These are phyloP conservation scores for Dendrobium chrysotoxum DNA, from an alignment of 106 monocot species.

Conservation along the genomic window DNA sequence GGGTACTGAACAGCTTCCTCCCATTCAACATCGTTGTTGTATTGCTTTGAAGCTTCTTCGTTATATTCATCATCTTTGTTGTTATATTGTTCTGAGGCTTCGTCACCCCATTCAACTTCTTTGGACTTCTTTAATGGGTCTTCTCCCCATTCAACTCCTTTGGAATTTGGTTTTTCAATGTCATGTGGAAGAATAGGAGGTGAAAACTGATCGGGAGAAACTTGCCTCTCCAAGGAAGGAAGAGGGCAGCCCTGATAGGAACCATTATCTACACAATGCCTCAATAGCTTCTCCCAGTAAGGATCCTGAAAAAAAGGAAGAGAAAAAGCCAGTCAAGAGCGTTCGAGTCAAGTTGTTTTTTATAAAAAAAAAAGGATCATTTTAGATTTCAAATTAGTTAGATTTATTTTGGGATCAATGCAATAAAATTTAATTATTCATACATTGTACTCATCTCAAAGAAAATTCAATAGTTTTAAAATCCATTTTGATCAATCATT, in stretches of 20 bases:
- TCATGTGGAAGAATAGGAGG: slow-evolving; percentile 1
- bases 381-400: too few species aligned
- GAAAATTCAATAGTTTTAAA: too few species aligned
- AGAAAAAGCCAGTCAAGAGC: background rate
- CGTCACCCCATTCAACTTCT: slow-evolving; percentile 7
- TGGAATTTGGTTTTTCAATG: background rate
- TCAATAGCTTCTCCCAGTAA: slow-evolving; percentile 60
- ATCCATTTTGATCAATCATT: too few species aligned
- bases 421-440: too few species aligned
- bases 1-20: background rate
- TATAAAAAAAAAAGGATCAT: too few species aligned
- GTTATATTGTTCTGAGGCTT: background rate
- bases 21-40: background rate
- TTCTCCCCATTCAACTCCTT: slow-evolving; percentile 10
- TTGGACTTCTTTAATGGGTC: background rate
- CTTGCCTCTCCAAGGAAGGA: slow-evolving; percentile 28
- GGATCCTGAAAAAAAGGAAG: slow-evolving; percentile 31
- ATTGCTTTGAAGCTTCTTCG: background rate
- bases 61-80: background rate
- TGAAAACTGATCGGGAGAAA: background rate
- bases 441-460: too few species aligned
- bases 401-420: too few species aligned
- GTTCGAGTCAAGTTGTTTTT: too few species aligned
- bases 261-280: slow-evolving; percentile 49
- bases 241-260: slow-evolving; percentile 59